phyloP scores from a whole-genome alignment of 1,284 basidiomycete genomes.

The Austroboletus olivaceoglutinosus region DNA sequence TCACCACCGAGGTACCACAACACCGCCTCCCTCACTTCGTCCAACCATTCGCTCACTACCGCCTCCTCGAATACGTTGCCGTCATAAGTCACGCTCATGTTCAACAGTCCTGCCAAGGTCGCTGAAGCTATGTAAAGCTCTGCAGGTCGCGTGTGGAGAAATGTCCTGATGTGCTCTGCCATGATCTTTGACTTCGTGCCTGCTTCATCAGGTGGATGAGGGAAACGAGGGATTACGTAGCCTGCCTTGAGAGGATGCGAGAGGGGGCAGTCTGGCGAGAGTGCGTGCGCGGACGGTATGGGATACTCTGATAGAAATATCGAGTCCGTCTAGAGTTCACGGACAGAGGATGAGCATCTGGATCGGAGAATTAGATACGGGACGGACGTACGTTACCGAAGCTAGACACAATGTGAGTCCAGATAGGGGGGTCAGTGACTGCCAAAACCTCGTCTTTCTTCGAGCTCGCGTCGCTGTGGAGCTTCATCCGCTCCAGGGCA shows the following conservation, averaged over 20 bases:
- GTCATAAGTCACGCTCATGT: conserved; percentile 41
- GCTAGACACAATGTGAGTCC: neutral
- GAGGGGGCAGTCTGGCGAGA: neutral
- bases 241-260: neutral
- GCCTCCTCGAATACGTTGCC: conserved; percentile 40
- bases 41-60: conserved; percentile 43
- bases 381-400: neutral
- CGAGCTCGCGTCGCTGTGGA: too few relatives aligned
- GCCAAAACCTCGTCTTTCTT: neutral
- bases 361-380: neutral
- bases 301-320: neutral
- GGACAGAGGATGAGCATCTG: neutral
- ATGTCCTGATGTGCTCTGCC: conserved; percentile 13
- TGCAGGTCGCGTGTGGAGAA: conserved; percentile 43
- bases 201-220: neutral
- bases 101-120: conserved; percentile 18
- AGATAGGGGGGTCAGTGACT: neutral
- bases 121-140: conserved; percentile 49
- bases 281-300: neutral
- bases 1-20: conserved; percentile 37
- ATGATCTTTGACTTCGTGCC: conserved; percentile 3
- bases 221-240: neutral
- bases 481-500: neutral
- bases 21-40: conserved; percentile 39
- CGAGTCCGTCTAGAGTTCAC: neutral